Base-by-base conservation (phyloP, 2,329 filamentous ascomycete species). In the Emmonsiellopsis sp. region DNA sequence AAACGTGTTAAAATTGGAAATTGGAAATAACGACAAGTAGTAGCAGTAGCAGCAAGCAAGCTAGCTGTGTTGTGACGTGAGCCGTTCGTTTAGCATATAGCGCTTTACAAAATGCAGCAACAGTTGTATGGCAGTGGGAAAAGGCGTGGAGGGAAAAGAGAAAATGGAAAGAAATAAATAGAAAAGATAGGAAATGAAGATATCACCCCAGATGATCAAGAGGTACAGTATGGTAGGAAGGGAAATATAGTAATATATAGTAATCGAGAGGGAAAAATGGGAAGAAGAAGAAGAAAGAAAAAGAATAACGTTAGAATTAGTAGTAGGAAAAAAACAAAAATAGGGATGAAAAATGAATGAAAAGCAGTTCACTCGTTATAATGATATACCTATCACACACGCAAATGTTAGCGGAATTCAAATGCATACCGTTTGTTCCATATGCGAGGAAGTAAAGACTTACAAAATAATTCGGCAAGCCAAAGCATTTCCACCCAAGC, bases 381-480 rank as follows among this genome's bases (percentile, higher is more conserved):
- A 71, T 94, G 88, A 70, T 90, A 94, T 58, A 93, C 85, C 88
- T 93, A 59, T 10, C 44, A 34, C 35, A 34, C 35, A 7, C 15
- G n/a, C 7, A 40, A 9, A 13, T 3, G 48, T 60, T 58, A 57
- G 54, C 31, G 13, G 43, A 37, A 48, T 15, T 10, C 38, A 10
- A 15, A 40, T 44, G 11, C 7, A 37, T n/a, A 46, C 26, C 16
- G 7, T 9, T n/a, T 5, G 32, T 32, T 9, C 11, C 26, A 46
- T 8, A 46, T 35, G 20, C n/a, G 10, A 13, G 6, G 43, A 4
- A 46, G 10, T 4, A 53, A 53, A 43, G 9, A 73, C 82, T 68
- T 73, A 96, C 93, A 79, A 92, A 91, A 74, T 98, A 98, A 74
- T 97, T 95, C 42, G 93, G 93, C 65, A 97, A 74, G n/a, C 93